Evolutionary conservation across 2,329 filamentous ascomycete genomes (phyloP), one percentile per base, ranked within the genome.

Genomic region (Fusarium sambucinum): DNA sequence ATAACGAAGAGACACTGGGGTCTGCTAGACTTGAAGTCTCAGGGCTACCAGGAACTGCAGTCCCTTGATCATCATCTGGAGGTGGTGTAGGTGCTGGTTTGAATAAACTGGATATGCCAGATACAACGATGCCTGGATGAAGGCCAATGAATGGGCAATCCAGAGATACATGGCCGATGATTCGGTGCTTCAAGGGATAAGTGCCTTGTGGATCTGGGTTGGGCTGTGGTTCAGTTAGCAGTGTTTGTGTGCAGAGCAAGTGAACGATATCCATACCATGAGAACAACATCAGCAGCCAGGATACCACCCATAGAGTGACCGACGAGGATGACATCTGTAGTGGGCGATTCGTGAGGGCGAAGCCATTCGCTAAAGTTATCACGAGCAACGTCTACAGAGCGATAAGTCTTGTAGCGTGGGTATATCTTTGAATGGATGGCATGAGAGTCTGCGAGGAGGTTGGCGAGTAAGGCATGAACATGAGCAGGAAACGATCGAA

Each of bases 271-370:
- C 7, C 80, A 73, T 73, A 84, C 85, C 77, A 91, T 85, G 44
- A 97, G 81, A 4, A 88, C 89, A 27, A 96, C 87, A 72, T 97
- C 94, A 2, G 92, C 92, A 27, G 91, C 88, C 27, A 97, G 79
- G 25, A 97, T 83, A 2, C 94, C 94, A 17, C 94, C 94, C 89
- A 97, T 95, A 41, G 92, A 96, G 77, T 97, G 94, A 1, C 94
- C 94, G 4, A 97, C 82, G 5, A 97, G 83, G 21, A 97, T 84
- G 4, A 96, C 85, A 80, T 97, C 94, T 2, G 93, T 94, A 21
- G 83, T 86, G 6, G 85, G 80, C 29, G 87, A 87, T 77, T 95
- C 91, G 72, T 96, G 92, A 9, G 93, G 93, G 59, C 86, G 83
- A 30, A 97, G 82, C 93, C 94, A 97, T 69, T 80, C 82, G 74